phyloP scores from a whole-genome alignment of 441 rosid genomes.

The Jatropha multifida region DNA sequence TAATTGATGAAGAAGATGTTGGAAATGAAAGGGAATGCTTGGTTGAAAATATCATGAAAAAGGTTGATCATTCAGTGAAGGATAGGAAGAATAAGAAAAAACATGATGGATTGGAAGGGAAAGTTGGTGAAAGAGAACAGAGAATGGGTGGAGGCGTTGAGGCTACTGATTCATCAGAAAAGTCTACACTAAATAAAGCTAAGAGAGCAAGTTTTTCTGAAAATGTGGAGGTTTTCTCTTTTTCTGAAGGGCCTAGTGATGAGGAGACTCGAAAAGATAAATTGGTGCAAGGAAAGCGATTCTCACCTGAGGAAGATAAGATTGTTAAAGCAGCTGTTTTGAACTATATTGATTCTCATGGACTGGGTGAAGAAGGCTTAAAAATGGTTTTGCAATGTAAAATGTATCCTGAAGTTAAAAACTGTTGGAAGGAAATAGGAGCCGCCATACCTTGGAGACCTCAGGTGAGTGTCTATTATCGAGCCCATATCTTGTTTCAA shows the following conservation, averaged over 20 bases:
- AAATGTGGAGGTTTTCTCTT: constrained; percentile 55
- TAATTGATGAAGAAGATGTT: not conserved
- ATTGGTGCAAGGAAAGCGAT: constrained; percentile 64
- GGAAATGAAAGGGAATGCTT: not conserved
- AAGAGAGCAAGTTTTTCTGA: constrained; percentile 66
- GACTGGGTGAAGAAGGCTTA: constrained; percentile 63
- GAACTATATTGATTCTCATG: constrained; percentile 34
- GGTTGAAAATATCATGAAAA: not conserved
- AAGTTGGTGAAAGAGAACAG: constrained; percentile 19
- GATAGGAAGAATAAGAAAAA: not conserved
- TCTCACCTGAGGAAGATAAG: constrained; percentile 67
- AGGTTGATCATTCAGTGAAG: constrained; percentile 7
- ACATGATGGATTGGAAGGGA: not conserved
- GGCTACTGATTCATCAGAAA: constrained; percentile 24
- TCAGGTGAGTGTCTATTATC: constrained; percentile 29
- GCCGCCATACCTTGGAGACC: constrained; percentile 66
- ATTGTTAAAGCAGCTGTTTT: constrained; percentile 47
- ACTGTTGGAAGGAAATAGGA: constrained; percentile 78
- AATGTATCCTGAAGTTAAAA: constrained; percentile 37
- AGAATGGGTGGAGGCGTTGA: not conserved
- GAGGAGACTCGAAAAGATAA: constrained; percentile 23
- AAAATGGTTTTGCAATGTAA: constrained; percentile 56
- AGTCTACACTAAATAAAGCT: constrained; percentile 31
- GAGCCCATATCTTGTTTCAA: constrained; percentile 49
- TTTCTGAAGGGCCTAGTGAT: constrained; percentile 21